phyloP scores from a whole-genome alignment of 2,329 filamentous ascomycete species.

The Ophiostoma triangulosporum region DNA sequence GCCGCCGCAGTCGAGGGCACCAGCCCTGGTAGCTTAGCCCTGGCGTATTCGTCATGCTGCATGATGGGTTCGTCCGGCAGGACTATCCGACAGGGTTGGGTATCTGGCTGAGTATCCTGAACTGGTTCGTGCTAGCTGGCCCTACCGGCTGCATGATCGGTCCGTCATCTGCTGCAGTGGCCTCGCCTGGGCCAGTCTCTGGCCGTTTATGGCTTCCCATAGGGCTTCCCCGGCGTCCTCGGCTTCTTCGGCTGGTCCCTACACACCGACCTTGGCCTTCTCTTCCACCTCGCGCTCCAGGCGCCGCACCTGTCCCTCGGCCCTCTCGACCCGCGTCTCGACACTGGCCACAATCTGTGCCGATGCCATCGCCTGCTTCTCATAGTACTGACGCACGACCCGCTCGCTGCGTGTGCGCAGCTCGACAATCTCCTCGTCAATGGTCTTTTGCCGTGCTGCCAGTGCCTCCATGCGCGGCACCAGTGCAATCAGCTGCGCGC shows the following conservation, averaged over 20 bases:
- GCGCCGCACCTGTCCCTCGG: constrained; percentile 52
- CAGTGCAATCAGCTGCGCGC: constrained; percentile 42
- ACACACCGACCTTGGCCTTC: neutral
- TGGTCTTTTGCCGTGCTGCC: constrained; percentile 46
- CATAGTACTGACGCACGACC: constrained; percentile 58
- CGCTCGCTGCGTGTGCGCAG: constrained; percentile 50
- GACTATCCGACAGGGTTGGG: too few relatives aligned
- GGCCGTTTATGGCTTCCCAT: too few relatives aligned
- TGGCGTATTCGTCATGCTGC: too few relatives aligned
- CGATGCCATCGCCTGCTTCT: constrained; percentile 53
- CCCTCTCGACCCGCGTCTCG: constrained; percentile 51
- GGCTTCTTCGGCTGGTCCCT: neutral
- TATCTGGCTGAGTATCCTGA: too few relatives aligned
- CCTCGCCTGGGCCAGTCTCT: too few relatives aligned
- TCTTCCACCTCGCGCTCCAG: constrained; percentile 29
- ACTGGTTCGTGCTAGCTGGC: too few relatives aligned
- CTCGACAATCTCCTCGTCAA: constrained; percentile 48
- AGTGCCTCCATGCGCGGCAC: constrained; percentile 48
- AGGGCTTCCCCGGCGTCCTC: neutral
- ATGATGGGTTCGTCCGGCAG: too few relatives aligned
- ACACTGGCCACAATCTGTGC: constrained; percentile 58
- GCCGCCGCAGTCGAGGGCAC: too few relatives aligned
- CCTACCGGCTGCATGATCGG: too few relatives aligned
- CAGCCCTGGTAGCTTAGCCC: too few relatives aligned
- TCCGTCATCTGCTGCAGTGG: too few relatives aligned